phyloP scores from a whole-genome alignment of 108 stramenopile species.

The Pelagomonas calceolata region DNA sequence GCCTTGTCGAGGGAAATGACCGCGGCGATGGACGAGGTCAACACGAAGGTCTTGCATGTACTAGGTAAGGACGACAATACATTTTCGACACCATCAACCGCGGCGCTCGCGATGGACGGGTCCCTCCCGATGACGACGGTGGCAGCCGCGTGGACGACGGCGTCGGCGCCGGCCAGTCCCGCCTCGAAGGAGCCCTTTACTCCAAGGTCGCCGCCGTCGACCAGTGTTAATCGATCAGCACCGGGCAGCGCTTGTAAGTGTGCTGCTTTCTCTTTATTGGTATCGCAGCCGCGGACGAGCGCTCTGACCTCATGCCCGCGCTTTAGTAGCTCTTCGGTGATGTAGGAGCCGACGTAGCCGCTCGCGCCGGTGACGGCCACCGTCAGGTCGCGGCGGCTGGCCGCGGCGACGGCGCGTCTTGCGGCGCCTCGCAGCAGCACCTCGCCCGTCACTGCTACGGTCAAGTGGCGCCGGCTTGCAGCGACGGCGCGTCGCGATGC shows the following conservation, averaged over 20 bases:
- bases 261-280: neutral
- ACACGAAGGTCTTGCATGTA: conserved; percentile 1
- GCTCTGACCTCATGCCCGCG: conserved; percentile 4
- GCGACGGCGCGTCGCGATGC: too few species aligned
- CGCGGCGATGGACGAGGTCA: conserved; percentile 8
- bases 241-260: conserved; percentile 3
- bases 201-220: conserved; percentile 11
- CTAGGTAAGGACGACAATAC: neutral
- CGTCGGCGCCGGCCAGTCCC: conserved; percentile 1
- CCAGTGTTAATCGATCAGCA: neutral
- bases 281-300: neutral
- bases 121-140: conserved; percentile 4
- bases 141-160: conserved; percentile 13
- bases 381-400: neutral
- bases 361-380: conserved; percentile 9
- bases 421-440: too few species aligned
- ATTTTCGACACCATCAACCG: conserved; percentile 5
- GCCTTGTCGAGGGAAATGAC: neutral
- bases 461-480: too few species aligned
- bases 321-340: neutral
- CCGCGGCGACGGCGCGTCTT: too few species aligned
- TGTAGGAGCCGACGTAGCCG: conserved; percentile 10
- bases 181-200: conserved; percentile 2
- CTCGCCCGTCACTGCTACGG: too few species aligned
- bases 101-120: conserved; percentile 1